These are phyloP conservation scores for Silene noctiflora DNA, from an alignment of 179 eudicot species.

Conservation along the genomic window DNA sequence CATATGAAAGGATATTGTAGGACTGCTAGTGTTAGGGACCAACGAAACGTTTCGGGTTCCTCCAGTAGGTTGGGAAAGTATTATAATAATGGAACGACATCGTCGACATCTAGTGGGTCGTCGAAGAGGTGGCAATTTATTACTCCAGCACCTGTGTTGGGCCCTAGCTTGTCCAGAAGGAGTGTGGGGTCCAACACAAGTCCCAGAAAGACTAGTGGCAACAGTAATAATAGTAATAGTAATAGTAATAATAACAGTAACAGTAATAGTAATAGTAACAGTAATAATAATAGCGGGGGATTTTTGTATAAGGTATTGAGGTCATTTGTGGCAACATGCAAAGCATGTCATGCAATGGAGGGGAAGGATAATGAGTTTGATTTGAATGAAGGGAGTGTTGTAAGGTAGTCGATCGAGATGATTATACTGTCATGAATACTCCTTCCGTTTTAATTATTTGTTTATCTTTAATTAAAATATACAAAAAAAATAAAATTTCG, in stretches of 20 bases:
- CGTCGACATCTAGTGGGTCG: slow-evolving; percentile 24
- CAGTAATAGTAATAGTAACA: neutral
- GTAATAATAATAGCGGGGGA: slow-evolving; percentile 25
- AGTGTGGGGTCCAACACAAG: slow-evolving; percentile 29
- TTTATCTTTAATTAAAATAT: too few relatives aligned
- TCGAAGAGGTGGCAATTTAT: slow-evolving; percentile 69
- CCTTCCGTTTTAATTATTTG: too few relatives aligned
- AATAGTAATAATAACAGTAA: neutral
- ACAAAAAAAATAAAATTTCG: too few relatives aligned
- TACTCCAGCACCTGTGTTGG: slow-evolving; percentile 47
- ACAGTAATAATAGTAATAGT: neutral
- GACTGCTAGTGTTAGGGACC: slow-evolving; percentile 21
- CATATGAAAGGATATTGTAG: slow-evolving; percentile 19
- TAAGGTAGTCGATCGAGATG: slow-evolving; percentile 9
- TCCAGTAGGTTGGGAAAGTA: slow-evolving; percentile 12
- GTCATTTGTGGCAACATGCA: slow-evolving; percentile 59
- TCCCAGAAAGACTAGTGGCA: slow-evolving; percentile 25
- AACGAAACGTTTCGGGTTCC: slow-evolving; percentile 14
- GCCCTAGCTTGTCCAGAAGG: slow-evolving; percentile 37
- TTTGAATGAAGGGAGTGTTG: slow-evolving; percentile 25
- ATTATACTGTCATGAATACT: neutral
- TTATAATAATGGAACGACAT: slow-evolving; percentile 1
- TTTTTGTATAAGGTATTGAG: slow-evolving; percentile 49
- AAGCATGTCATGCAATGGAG: slow-evolving; percentile 72
- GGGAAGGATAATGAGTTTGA: slow-evolving; percentile 33